These are phyloP conservation scores for Suhomyces faveliae DNA, from an alignment of 805 yeast genomes.

Conservation along the genomic window DNA sequence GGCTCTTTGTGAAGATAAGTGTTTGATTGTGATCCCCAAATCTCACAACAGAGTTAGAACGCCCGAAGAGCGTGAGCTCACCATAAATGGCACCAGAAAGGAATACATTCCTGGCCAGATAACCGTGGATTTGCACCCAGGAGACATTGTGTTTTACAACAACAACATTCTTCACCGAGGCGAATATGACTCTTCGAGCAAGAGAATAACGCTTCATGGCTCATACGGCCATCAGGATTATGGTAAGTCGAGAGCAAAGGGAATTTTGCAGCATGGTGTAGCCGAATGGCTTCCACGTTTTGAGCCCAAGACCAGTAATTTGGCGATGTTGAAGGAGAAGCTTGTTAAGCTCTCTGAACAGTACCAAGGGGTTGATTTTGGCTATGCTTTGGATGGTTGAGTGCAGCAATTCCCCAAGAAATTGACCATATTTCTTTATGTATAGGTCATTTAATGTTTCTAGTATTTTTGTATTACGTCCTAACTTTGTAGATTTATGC, in stretches of 20 bases:
- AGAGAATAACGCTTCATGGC: constrained; percentile 49
- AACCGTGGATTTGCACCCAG: constrained; percentile 43
- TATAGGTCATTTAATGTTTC: not conserved
- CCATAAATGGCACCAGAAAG: constrained; percentile 32
- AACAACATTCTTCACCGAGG: constrained; percentile 51
- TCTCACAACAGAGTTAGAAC: constrained; percentile 48
- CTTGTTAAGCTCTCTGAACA: constrained; percentile 28
- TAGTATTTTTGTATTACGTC: not conserved
- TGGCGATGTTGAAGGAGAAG: constrained; percentile 27
- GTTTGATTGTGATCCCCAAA: constrained; percentile 49
- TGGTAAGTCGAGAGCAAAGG: constrained; percentile 46
- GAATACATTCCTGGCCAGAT: constrained; percentile 40
- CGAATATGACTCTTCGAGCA: constrained; percentile 34
- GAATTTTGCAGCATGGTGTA: constrained; percentile 55
- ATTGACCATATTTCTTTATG: too few species aligned
- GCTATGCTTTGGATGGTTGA: constrained; percentile 39
- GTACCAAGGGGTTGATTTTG: constrained; percentile 33
- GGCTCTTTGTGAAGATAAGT: constrained; percentile 46
- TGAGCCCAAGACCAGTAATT: constrained; percentile 27
- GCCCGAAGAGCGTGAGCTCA: constrained; percentile 41
- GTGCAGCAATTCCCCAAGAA: too few species aligned
- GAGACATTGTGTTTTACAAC: constrained; percentile 51
- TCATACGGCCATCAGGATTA: constrained; percentile 45
- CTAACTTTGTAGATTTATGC: not conserved
- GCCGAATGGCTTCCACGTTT: constrained; percentile 45